Base-by-base conservation (phyloP, 805 yeast genomes). In the Starmerella gropengiesseri region DNA sequence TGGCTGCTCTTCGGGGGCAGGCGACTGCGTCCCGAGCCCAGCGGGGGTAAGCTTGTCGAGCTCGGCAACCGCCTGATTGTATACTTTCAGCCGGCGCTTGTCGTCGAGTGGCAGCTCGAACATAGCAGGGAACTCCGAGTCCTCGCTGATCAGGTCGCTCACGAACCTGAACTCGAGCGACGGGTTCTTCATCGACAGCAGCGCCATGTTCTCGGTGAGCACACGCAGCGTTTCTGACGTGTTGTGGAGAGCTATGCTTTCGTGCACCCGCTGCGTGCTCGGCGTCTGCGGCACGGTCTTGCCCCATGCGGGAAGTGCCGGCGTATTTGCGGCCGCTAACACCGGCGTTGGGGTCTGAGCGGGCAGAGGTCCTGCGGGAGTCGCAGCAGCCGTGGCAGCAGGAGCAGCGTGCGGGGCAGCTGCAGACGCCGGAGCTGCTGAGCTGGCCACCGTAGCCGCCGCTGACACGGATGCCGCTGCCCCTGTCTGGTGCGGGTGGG, bases 251-350 rank as follows among this genome's bases (percentile, higher is more conserved):
- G 40, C 37, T 9, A 35, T 42, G 20, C n/a, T 22, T 18, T 18
- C 45, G 16, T 34, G 29, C 31, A 49, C 34, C 17, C 45, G 38
- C 18, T 41, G 41, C 14, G 41, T 45, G 7, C 30, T 23, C 14
- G 50, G 52, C 20, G 43, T 31, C 37, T 40, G 48, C 21, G 48
- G 44, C 22, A 38, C 33, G 16, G 32, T 39, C 22, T 48, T 48
- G 18, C 53, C 49, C 53, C 51, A 48, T 20, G 47, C 53, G 3
- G 51, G 52, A 21, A 44, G 35, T 17, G 45, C 44, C n/a, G 49
- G 52, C 21, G 45, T 36, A 21, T 31, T 37, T 3, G 50, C 49
- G 2, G 48, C 48, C 14, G 43, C 40, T 19, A 47, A 39, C 5
- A 34, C 37, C 7, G 37, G 37, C 14, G 37, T 34, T 6, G 37